These are phyloP conservation scores for Encephalitozoon romaleae DNA, from an alignment of 371 early-diverging fungal species.

Conservation along the genomic window DNA sequence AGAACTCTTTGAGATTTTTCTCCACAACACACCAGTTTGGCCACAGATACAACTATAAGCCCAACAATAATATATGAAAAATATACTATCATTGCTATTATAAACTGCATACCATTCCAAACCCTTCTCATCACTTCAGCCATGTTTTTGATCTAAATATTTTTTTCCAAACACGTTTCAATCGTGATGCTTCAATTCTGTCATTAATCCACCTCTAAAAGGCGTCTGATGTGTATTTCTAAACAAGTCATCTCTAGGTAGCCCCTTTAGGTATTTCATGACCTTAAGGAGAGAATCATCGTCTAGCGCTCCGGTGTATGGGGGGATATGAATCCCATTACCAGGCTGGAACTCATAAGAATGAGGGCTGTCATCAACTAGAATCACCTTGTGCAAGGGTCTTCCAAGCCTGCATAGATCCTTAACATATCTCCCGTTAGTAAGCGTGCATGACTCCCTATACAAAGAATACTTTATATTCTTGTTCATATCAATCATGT, in stretches of 20 bases:
- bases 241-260: neutral
- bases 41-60: neutral
- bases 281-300: neutral
- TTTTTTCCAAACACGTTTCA: conserved; percentile 1
- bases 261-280: neutral
- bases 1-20: neutral
- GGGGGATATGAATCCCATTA: conserved; percentile 11
- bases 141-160: neutral
- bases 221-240: neutral
- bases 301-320: neutral
- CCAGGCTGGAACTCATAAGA: conserved; percentile 15
- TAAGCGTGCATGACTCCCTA: conserved; percentile 82
- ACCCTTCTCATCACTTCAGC: neutral
- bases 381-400: conserved; percentile 64
- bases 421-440: conserved; percentile 87
- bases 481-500: conserved; percentile 72
- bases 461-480: conserved; percentile 78
- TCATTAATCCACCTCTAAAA: neutral
- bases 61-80: neutral
- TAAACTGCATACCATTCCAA: neutral
- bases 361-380: conserved; percentile 21
- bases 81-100: neutral
- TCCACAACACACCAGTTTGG: neutral
- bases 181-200: conserved; percentile 3
- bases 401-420: conserved; percentile 73